phyloP scores from a whole-genome alignment of 2,329 filamentous ascomycete genomes.

The Seiridium cupressi region DNA sequence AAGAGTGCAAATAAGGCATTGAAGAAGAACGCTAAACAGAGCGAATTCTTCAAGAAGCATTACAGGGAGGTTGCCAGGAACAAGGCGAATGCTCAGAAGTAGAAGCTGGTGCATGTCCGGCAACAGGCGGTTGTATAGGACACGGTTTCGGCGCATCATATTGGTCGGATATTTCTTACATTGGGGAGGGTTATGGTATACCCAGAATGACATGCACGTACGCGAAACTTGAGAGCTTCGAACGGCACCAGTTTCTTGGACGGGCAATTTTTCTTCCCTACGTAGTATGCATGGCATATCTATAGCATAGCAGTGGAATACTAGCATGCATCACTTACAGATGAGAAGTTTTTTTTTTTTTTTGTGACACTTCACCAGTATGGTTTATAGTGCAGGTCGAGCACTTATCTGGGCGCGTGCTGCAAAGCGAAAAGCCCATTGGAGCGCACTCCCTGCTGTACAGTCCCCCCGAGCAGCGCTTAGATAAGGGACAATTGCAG shows the following conservation, averaged over 20 bases:
- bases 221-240: too few species aligned
- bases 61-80: slow-evolving; percentile 58
- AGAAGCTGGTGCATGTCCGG: neutral
- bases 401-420: neutral
- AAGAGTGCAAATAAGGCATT: slow-evolving; percentile 67
- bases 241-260: too few species aligned
- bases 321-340: neutral
- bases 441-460: neutral
- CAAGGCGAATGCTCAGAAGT: slow-evolving; percentile 24
- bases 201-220: too few species aligned
- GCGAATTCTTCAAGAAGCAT: slow-evolving; percentile 66
- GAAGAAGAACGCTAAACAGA: slow-evolving; percentile 59
- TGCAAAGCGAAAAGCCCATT: neutral
- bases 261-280: too few species aligned
- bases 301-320: neutral
- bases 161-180: too few species aligned
- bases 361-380: neutral
- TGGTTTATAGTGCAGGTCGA: neutral
- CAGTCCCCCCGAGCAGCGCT: neutral
- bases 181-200: too few species aligned
- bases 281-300: too few species aligned
- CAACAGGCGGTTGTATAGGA: too few species aligned
- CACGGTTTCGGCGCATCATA: too few species aligned
- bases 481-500: neutral
- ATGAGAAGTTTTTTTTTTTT: neutral